Evolutionary conservation across 2,329 filamentous ascomycete species (phyloP), one percentile per base, ranked within the genome.

Genomic region (Colletotrichum melonis): DNA sequence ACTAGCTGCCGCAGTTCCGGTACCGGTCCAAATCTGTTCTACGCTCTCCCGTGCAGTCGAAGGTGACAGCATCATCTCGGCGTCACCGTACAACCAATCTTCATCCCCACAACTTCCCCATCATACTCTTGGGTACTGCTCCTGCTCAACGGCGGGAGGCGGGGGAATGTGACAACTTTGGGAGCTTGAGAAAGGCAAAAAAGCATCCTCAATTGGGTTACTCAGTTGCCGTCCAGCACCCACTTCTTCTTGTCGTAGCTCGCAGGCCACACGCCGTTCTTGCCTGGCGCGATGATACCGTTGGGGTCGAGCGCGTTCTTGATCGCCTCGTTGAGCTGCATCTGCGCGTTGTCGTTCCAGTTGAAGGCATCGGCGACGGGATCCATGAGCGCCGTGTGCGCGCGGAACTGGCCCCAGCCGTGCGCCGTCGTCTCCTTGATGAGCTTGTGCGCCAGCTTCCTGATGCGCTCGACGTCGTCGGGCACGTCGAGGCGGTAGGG

Each of bases 401-500:
- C 85, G 22, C 84, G 79, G 74, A 86, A 86, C 75, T 86, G 84
- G 9, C 84, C 84, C 68, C 82, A 86, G 5, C 83, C 84, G 11
- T 81, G 74, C 12, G 75, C 77, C 0, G 84, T 83, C 38, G 82
- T 83, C 67, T 85, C 82, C 24, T 81, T 80, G 16, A 84, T 81
- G 71, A 84, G 78, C 32, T 81, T 80, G 16, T 80, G 74, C 73
- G 82, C 76, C 16, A 78, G 69, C 42, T 64, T 55, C 22, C 69
- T 73, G 54, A 78, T 58, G 49, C 75, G 77, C 0, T 79, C 78
- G n/a, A 80, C 74, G 74, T 86, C 83, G 1, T 83, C 81, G 0
- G 80, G 75, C 24, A 85, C 81, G 30, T 82, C 81, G 2, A 84
- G 80, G 67, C 89, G 84, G 76, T 87, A 90, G 22, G 88, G 82